A percentile compares a stretch with the other conserved stretches of the same genome.
Conservation (phyloP, 352 stramenopile species). For the Globisporangium polare region DNA sequence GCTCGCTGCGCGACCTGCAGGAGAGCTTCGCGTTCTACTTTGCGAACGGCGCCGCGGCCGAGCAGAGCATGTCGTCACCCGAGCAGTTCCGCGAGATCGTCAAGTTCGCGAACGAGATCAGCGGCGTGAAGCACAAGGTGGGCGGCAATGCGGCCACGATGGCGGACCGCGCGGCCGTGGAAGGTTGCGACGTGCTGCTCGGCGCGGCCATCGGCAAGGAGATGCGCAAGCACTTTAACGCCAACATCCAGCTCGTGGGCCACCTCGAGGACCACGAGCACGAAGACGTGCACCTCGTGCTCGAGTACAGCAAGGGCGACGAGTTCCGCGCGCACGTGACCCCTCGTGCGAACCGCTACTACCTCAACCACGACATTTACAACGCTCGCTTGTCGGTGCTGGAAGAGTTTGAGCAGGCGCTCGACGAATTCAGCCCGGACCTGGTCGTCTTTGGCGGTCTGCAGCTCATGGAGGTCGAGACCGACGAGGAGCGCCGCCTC, state of each 20-base stretch:
- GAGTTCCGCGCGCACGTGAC: slow-evolving; percentile 54
- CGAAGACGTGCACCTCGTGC: slow-evolving; percentile 78
- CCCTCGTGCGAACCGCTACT: slow-evolving; percentile 77
- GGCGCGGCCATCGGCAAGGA: slow-evolving; percentile 73
- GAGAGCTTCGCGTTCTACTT: slow-evolving; percentile 87
- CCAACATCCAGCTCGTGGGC: slow-evolving; percentile 62
- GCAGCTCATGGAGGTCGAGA: slow-evolving; percentile 85
- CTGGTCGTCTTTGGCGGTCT: slow-evolving; percentile 77
- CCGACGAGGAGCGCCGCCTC: slow-evolving; percentile 44
- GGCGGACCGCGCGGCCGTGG: slow-evolving; percentile 61
- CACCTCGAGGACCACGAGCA: slow-evolving; percentile 50
- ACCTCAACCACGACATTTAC: slow-evolving; percentile 85
- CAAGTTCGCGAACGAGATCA: slow-evolving; percentile 52
- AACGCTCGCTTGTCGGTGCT: slow-evolving; percentile 76
- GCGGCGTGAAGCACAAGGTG: slow-evolving; percentile 58
- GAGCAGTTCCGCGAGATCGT: slow-evolving; percentile 77
- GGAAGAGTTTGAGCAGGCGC: slow-evolving; percentile 64
- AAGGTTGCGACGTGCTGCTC: slow-evolving; percentile 68
- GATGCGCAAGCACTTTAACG: slow-evolving; percentile 66
- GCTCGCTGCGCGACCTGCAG: slow-evolving; percentile 50
- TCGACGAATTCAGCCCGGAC: slow-evolving; percentile 59
- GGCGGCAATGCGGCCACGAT: slow-evolving; percentile 80
- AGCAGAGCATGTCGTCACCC: slow-evolving; percentile 79
- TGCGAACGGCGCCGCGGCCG: slow-evolving; percentile 63
- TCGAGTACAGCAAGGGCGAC: slow-evolving; percentile 74